A percentile compares a stretch with the other conserved stretches of the same genome.
These are phyloP conservation scores for Trichaptum fuscoviolaceum DNA, from an alignment of 768 basidiomycete genomes.

Conservation along the genomic window DNA sequence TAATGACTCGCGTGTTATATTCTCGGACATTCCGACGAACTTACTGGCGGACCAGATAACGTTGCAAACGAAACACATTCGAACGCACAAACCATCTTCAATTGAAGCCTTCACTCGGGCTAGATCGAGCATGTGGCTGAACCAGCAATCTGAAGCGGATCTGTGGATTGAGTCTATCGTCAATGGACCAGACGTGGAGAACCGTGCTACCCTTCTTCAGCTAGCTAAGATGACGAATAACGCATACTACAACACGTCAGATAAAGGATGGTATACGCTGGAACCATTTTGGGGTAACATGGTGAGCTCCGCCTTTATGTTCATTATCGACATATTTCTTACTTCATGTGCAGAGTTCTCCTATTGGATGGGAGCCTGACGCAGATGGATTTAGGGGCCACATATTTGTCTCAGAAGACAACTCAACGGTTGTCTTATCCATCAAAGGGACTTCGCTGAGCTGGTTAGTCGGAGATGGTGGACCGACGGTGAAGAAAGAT, in stretches of 20 bases:
- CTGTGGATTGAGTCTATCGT: constrained; percentile 66
- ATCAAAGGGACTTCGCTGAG: constrained; percentile 91
- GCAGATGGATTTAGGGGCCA: constrained; percentile 93
- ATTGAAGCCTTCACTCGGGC: constrained; percentile 26
- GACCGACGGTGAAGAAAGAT: constrained; percentile 83
- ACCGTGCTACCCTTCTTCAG: constrained; percentile 64
- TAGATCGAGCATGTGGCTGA: constrained; percentile 32
- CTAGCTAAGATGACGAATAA: constrained; percentile 90
- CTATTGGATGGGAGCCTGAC: constrained; percentile 87
- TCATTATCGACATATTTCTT: constrained; percentile 1
- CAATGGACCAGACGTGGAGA: constrained; percentile 63
- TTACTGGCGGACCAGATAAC: constrained; percentile 31
- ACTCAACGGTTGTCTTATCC: constrained; percentile 80
- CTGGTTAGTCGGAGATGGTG: constrained; percentile 63
- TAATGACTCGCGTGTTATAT: constrained; percentile 50
- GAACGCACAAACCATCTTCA: constrained; percentile 45
- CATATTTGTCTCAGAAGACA: constrained; percentile 78
- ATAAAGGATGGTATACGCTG: constrained; percentile 68
- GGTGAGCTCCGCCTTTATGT: constrained; percentile 29
- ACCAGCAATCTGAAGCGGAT: constrained; percentile 34
- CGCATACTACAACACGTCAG: constrained; percentile 55
- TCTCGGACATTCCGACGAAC: constrained; percentile 44
- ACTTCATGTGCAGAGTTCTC: constrained; percentile 40
- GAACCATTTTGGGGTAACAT: constrained; percentile 52
- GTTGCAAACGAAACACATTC: constrained; percentile 34